phyloP scores from a whole-genome alignment of 176 grass and related monocot species.

The Avena insularis region DNA sequence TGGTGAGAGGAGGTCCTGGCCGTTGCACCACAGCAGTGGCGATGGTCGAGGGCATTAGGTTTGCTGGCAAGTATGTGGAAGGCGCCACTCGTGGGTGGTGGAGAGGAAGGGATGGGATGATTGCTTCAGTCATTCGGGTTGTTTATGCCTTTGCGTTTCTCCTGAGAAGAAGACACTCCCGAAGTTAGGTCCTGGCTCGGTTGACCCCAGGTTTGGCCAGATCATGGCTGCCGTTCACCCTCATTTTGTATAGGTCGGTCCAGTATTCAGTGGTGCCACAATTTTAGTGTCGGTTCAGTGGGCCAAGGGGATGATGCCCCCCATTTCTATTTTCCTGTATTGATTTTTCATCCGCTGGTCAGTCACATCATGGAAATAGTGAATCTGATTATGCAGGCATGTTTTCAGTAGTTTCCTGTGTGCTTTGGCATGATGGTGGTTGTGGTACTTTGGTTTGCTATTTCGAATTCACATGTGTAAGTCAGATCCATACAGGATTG shows the following conservation, averaged over 20 bases:
- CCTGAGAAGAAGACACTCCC: neutral
- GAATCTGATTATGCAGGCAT: conserved; percentile 8
- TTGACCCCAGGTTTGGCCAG: neutral
- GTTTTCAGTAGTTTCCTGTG: conserved; percentile 17
- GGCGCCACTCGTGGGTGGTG: neutral
- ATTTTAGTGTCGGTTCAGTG: neutral
- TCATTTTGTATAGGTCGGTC: neutral
- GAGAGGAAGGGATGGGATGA: neutral
- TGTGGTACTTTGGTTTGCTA: conserved; percentile 11
- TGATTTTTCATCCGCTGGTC: conserved; percentile 5
- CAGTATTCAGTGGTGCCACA: conserved; percentile 3
- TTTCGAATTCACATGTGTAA: neutral
- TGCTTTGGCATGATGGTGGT: conserved; percentile 21
- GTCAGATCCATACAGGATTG: conserved; percentile 24
- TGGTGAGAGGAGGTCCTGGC: neutral
- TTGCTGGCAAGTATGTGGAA: conserved; percentile 6
- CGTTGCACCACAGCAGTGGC: neutral
- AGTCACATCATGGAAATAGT: conserved; percentile 5
- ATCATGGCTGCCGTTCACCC: conserved; percentile 4
- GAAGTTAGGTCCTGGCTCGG: neutral
- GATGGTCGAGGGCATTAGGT: neutral
- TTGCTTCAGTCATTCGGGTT: neutral
- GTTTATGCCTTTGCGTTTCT: neutral
- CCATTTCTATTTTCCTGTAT: neutral
- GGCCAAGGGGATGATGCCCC: neutral